Evolutionary conservation across 2,329 filamentous ascomycete species (phyloP).

Genomic region (Colletotrichum eleusines): DNA sequence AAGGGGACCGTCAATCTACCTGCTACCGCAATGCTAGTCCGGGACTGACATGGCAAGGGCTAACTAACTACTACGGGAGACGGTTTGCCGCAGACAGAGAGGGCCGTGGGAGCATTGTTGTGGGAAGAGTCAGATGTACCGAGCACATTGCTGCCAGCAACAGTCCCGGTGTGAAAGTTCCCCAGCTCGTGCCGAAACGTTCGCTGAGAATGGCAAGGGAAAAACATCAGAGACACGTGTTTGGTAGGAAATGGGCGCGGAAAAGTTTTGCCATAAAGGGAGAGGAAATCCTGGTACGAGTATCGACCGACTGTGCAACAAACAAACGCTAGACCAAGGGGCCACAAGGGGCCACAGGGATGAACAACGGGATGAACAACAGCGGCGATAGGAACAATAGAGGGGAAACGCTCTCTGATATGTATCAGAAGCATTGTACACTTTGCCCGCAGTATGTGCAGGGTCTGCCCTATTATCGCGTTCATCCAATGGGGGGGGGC

Average conservation of each 20-base stretch:
- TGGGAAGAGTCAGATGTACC: no score
- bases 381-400: background rate
- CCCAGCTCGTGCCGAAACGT: background rate
- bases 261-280: background rate
- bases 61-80: background rate
- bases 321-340: background rate
- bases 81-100: background rate
- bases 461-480: background rate
- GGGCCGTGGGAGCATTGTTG: background rate
- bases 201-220: background rate
- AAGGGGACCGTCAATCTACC: no score
- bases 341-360: background rate
- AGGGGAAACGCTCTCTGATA: background rate
- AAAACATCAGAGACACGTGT: background rate
- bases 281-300: background rate
- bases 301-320: background rate
- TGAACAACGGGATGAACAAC: background rate
- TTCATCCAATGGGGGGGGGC: no score
- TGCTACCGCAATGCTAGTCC: no score
- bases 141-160: background rate
- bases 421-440: background rate
- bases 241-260: background rate
- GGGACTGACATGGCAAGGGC: no score
- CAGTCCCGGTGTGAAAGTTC: rapidly evolving
- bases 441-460: background rate